Conservation (phyloP, 2,329 filamentous ascomycete species). For the Exserohilum rostratum region DNA sequence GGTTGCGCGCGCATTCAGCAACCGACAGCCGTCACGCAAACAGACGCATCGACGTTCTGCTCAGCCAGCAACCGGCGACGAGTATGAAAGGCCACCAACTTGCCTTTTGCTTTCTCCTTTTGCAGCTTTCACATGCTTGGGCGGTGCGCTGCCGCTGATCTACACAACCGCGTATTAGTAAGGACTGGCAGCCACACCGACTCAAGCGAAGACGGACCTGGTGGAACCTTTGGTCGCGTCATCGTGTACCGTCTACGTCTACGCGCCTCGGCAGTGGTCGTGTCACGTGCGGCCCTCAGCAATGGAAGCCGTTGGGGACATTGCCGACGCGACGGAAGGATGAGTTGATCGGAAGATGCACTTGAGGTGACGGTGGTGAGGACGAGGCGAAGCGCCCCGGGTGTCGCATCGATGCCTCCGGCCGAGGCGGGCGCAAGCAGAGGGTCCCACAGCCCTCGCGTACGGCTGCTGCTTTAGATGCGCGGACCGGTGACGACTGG, state of each 20-base stretch:
- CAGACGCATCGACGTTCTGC: not conserved
- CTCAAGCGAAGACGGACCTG: constrained; percentile 29
- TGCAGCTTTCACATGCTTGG: constrained; percentile 69
- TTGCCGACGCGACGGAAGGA: constrained; percentile 35
- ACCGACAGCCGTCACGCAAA: not conserved
- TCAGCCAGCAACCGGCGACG: constrained; percentile 7
- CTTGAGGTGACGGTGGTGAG: constrained; percentile 12
- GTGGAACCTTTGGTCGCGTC: constrained; percentile 46
- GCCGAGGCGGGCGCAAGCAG: not conserved
- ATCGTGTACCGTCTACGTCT: constrained; percentile 21
- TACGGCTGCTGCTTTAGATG: constrained; percentile 8
- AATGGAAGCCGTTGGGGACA: constrained; percentile 15
- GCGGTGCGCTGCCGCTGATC: constrained; percentile 68
- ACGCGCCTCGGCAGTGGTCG: constrained; percentile 16
- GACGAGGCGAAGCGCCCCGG: constrained; percentile 17
- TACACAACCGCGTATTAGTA: constrained; percentile 58
- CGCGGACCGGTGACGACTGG: constrained; percentile 9
- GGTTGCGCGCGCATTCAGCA: not conserved
- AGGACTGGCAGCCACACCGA: constrained; percentile 1
- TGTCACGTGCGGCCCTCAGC: constrained; percentile 31
- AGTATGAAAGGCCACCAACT: constrained; percentile 30
- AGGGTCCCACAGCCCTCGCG: constrained; percentile 8
- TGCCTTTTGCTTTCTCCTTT: constrained; percentile 71
- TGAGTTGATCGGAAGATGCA: constrained; percentile 39
- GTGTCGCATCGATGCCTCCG: constrained; percentile 13